phyloP scores from a whole-genome alignment of 2,329 filamentous ascomycete genomes.

The Acrodontium crateriforme region DNA sequence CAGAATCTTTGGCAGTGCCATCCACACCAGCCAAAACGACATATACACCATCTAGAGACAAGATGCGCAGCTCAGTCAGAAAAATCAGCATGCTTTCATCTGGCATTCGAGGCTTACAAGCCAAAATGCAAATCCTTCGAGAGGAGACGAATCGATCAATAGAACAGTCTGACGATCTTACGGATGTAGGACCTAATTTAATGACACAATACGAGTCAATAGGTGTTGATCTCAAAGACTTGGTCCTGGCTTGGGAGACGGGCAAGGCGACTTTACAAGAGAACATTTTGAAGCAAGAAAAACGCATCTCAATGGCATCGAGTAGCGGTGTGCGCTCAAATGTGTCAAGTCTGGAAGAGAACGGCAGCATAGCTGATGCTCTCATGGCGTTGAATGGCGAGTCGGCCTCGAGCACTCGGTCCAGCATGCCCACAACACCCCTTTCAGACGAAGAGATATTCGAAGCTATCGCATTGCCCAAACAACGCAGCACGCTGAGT shows the following conservation, averaged over 20 bases:
- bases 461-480: slow-evolving; percentile 70
- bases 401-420: slow-evolving; percentile 26
- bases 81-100: slow-evolving; percentile 81
- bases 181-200: slow-evolving; percentile 61
- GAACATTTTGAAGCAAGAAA: slow-evolving; percentile 67
- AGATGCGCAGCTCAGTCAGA: slow-evolving; percentile 72
- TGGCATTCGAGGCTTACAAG: slow-evolving; percentile 81
- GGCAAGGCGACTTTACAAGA: slow-evolving; percentile 71
- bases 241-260: slow-evolving; percentile 36
- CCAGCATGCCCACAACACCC: slow-evolving; percentile 33
- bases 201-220: slow-evolving; percentile 92
- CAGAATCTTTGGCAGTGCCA: slow-evolving; percentile 46
- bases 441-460: slow-evolving; percentile 60
- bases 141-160: slow-evolving; percentile 76
- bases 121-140: slow-evolving; percentile 80
- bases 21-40: slow-evolving; percentile 42
- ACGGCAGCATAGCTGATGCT: slow-evolving; percentile 45
- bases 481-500: slow-evolving; percentile 54
- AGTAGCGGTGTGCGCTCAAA: slow-evolving; percentile 34
- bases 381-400: slow-evolving; percentile 63
- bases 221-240: slow-evolving; percentile 61
- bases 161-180: slow-evolving; percentile 46
- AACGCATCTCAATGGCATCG: slow-evolving; percentile 37
- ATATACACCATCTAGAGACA: slow-evolving; percentile 53
- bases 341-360: slow-evolving; percentile 39